Percentiles rank a stretch among this genome's conserved stretches.
phyloP scores from a whole-genome alignment of 139 green algal species.

The Parachlorella kessleri region DNA sequence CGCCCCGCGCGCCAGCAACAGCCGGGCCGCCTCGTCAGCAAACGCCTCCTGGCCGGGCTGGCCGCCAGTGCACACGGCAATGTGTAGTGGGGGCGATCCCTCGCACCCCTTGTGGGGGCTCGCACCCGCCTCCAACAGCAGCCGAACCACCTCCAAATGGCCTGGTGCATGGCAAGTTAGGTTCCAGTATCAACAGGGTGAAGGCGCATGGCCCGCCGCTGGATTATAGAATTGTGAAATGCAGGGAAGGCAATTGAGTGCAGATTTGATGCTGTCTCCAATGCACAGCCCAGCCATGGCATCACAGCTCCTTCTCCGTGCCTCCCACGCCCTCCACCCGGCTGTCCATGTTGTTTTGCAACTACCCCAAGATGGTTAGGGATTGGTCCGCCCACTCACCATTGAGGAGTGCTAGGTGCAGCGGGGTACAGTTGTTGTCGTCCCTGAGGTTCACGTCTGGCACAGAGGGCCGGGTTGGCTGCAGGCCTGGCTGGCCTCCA shows the following conservation, averaged over 20 bases:
- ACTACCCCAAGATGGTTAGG: not conserved
- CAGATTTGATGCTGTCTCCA: not conserved
- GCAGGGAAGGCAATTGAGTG: not conserved
- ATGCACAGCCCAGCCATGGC: too few species aligned
- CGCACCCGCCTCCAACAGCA: constrained; percentile 61
- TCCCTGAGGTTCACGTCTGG: constrained; percentile 45
- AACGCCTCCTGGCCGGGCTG: constrained; percentile 21
- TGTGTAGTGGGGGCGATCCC: constrained; percentile 65
- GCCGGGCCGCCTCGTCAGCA: constrained; percentile 30
- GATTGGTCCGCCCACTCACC: constrained; percentile 27
- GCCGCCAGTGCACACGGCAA: constrained; percentile 57
- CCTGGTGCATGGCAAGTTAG: constrained; percentile 29
- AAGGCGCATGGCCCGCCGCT: not conserved
- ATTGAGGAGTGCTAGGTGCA: constrained; percentile 84
- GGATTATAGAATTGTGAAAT: not conserved
- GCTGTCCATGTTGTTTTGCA: not conserved
- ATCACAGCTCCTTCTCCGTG: too few species aligned
- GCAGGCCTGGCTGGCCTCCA: too few species aligned
- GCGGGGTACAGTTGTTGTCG: constrained; percentile 62
- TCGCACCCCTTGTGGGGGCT: constrained; percentile 50
- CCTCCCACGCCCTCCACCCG: not conserved
- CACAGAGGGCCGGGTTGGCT: not conserved
- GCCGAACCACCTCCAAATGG: constrained; percentile 45
- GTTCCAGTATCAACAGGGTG: not conserved
- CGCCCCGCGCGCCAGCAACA: constrained; percentile 57